Evolutionary conservation across 1,139 yeast species (phyloP).

Genomic region (Lodderomyces parapsilosis): DNA sequence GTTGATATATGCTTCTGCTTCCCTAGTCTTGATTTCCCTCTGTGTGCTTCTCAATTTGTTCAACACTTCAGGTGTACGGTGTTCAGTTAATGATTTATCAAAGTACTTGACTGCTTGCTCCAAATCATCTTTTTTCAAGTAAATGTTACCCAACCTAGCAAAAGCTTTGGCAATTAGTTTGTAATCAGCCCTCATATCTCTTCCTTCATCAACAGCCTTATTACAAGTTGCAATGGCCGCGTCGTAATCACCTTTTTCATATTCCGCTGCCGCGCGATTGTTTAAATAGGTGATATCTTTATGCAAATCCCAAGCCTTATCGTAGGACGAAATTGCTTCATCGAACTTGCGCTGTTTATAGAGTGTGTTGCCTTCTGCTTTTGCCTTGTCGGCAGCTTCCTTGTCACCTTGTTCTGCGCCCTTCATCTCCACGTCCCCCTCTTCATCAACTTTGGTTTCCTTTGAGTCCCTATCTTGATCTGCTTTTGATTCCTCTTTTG

Average conservation of each 20-base stretch:
- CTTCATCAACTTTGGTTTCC: conserved; percentile 16
- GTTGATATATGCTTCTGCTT: conserved; percentile 75
- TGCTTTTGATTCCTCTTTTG: conserved; percentile 21
- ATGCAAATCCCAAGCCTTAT: conserved; percentile 79
- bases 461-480: conserved; percentile 21
- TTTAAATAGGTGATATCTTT: conserved; percentile 91
- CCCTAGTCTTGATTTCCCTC: conserved; percentile 76
- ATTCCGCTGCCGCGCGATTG: conserved; percentile 97
- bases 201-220: conserved; percentile 83
- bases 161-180: conserved; percentile 89
- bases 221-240: conserved; percentile 79
- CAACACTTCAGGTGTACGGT: conserved; percentile 92
- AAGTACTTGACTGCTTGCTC: conserved; percentile 73
- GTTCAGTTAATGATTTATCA: conserved; percentile 94
- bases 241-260: conserved; percentile 90
- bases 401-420: conserved; percentile 27
- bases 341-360: conserved; percentile 90
- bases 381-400: conserved; percentile 70
- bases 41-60: conserved; percentile 86
- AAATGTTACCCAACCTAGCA: conserved; percentile 85
- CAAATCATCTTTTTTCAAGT: conserved; percentile 73
- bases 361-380: conserved; percentile 81
- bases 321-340: conserved; percentile 84
- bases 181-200: conserved; percentile 89
- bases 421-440: conserved; percentile 36